These are phyloP conservation scores for Biscogniauxia mediterranea DNA, from an alignment of 2,329 filamentous ascomycete genomes.

Conservation along the genomic window DNA sequence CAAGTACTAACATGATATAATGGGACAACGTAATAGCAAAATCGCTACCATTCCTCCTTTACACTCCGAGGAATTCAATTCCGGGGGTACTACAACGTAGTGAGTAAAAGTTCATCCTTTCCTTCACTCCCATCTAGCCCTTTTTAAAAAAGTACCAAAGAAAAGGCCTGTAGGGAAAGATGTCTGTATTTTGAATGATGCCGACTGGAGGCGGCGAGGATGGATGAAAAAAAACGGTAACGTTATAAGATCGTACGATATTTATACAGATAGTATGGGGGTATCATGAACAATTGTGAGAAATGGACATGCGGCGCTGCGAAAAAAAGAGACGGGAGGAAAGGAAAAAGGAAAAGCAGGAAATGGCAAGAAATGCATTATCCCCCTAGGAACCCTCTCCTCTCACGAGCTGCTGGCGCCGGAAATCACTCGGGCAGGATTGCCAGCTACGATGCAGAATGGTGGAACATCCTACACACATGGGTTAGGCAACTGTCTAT, in stretches of 20 bases:
- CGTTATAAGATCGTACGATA: background rate
- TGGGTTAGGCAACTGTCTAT: background rate
- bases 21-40: too few relatives aligned
- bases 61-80: too few relatives aligned
- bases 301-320: background rate
- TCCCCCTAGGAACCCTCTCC: background rate
- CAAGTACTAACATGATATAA: too few relatives aligned
- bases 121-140: background rate
- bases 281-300: background rate
- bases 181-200: background rate
- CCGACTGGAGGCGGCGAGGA: background rate
- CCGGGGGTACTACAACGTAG: too few relatives aligned
- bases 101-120: background rate
- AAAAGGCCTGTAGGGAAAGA: background rate
- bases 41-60: too few relatives aligned
- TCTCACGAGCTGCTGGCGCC: background rate
- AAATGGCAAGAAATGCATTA: background rate
- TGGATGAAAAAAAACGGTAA: constrained; percentile 18
- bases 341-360: too few relatives aligned
- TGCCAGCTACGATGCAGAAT: background rate
- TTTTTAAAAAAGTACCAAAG: background rate
- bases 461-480: background rate
- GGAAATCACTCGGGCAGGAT: background rate
- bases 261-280: background rate
- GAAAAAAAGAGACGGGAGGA: background rate